Evolutionary conservation across 2,329 filamentous ascomycete genomes (phyloP), one percentile per base, ranked within the genome.

Genomic region (Emmonsiellopsis sp.): DNA sequence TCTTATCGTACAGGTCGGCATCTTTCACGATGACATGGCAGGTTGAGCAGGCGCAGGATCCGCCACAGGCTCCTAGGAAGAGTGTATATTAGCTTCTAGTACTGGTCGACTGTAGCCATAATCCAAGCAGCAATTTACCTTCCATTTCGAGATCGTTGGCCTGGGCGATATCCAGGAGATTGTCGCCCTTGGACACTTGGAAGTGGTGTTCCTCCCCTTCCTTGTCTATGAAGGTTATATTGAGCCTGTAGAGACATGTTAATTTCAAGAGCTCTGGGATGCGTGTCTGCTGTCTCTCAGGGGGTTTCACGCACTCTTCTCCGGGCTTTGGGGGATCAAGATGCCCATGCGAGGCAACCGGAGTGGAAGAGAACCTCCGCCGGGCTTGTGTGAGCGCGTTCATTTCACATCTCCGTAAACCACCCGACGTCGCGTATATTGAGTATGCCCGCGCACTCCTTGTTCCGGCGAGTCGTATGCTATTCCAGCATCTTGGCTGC

Each of bases 71-170:
- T 57, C 93, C 83, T 79, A 57, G 21, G 13, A 21, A 3, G 47
- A n/a, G 36, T 42, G 7, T 27, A 44, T 36, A 42, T 39, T 37
- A 34, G 31, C 21, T 27, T 17, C 37, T 37, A 9, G 34, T 14
- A 48, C 8, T 2, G 13, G 10, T 36, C 13, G 5, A 27, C 21
- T 5, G 21, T 27, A 27, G 21, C 21, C 21, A 27, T 27, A 27
- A 27, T 27, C 21, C 21, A 27, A 27, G 21, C 21, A 27, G 21
- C 21, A 27, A 27, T 71, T 56, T 67, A 80, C 81, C 91, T 77
- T 98, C 93, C 92, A 98, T 97, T 70, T 98, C 93, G 42, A 98
- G 76, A 65, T 97, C 92, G 70, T 97, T 82, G 45, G 87, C 88
- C 69, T 96, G 92, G 21, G 92, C 93, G 65, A 98, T 92, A 65